Base-by-base conservation (phyloP, 1,284 basidiomycete genomes). In the Coniferiporia sulphurascens region DNA sequence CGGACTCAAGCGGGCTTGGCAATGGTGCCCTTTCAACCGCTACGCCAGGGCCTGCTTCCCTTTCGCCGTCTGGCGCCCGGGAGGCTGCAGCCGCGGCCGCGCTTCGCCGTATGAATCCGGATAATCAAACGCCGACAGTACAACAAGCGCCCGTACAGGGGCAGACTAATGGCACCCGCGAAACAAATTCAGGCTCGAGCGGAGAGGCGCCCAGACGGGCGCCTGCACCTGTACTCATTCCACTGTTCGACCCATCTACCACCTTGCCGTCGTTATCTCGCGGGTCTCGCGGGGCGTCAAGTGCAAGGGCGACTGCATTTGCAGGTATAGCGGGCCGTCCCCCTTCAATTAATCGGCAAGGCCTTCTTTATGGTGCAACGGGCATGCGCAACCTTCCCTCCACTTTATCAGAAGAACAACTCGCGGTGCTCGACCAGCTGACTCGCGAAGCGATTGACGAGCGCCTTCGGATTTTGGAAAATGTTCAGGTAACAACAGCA, bases 361-460 rank as follows among this genome's bases (percentile, higher is more conserved):
- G 9, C 34, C 34, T 55, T 62, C 56, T 46, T 52, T 41, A 22
- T 62, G 32, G 59, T 57, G 36, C 44, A 61, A 48, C 50, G 22
- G 46, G 46, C 48, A 19, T 56, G 19, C 65, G 61, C 44, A 57
- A 71, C 64, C 73, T 80, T 55, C 86, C 79, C 53, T 75, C 76
- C 46, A 75, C 70, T 55, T 68, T 85, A 63, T 84, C 79, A 41
- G 83, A 83, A 48, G 79, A 79, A 57, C 87, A 86, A 66, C 75
- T 89, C 35, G 73, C 72, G 21, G 69, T 77, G 38, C 73, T 89
- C 69, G 89, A 91, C 64, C 72, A 68, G 38, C 68, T 87, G 34
- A 89, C 88, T 19, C 76, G 90, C 51, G 87, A 89, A 65, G 87
- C 87, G 3, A 89, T 95, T 51, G 89, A 94, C 63, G 90, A 93